Evolutionary conservation across 192 early-diverging fungal genomes (phyloP), one percentile per base, ranked within the genome.

Genomic region (Lobosporangium transversale): DNA sequence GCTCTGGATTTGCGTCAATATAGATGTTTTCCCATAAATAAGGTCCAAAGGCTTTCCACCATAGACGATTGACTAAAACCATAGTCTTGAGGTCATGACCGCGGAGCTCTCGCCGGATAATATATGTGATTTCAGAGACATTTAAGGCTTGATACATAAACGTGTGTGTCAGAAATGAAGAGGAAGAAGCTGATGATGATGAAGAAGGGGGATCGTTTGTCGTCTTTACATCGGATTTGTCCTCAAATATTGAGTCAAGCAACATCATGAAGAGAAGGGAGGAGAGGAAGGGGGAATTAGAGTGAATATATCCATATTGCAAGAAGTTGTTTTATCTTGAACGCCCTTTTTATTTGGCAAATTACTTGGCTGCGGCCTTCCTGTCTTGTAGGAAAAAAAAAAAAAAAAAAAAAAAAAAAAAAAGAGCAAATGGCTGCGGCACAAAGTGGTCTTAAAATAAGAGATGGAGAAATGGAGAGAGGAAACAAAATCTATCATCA

Each of bases 21-120:
- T 59, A 68, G 1, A 68, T 36, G 15, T 35, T 58, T n/a, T 68
- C 66, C 66, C 66, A 68, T 6, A 68, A 57, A 18, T 60, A 68
- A 23, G 66, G 66, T 0, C 35, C 66, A 53, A 68, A 68, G 9
- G 49, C 9, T 26, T 33, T 21, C 66, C 66, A 68, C 66, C 66
- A 68, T 1, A 42, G 36, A 6, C 20, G 37, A 27, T 53, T 48
- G 3, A 66, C 64, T 11, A 48, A 54, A 14, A 57, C 54, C 30
- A 47, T 48, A 18, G 32, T n/a, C 26, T 66, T 66, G 32, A 66
- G 64, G 11, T 66, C 45, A 33, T 23, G 0, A 0, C 64, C 64
- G 1, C 35, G 49, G 8, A 68, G 57, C 17, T 60, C 58, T 60
- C 53, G 48, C 23, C 66, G 66, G 18, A 68, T 59, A 3, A 58